phyloP scores from a whole-genome alignment of 1,284 basidiomycete species.

The Limonomyces culmigenus region DNA sequence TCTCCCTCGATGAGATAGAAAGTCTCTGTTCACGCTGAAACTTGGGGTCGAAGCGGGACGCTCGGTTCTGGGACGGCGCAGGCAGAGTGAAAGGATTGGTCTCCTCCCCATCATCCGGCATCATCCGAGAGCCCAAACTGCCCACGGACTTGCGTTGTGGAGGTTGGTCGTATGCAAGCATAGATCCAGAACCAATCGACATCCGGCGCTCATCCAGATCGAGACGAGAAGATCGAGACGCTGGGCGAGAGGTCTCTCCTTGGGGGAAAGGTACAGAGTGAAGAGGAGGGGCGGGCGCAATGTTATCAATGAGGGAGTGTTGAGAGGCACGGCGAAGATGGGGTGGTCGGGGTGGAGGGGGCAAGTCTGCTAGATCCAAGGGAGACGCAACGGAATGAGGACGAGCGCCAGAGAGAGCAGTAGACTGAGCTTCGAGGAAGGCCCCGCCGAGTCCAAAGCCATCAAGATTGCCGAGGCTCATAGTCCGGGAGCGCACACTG shows the following conservation, averaged over 20 bases:
- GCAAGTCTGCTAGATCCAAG: constrained; percentile 30
- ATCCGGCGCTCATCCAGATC: background rate
- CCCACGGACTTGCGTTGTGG: too few species aligned
- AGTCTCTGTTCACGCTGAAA: too few species aligned
- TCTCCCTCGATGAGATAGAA: too few species aligned
- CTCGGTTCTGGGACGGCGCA: constrained; percentile 36
- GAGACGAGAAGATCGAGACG: background rate
- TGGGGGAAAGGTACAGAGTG: constrained; percentile 47
- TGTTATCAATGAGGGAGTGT: constrained; percentile 29
- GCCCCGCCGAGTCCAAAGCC: constrained; percentile 29
- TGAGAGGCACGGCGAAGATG: constrained; percentile 26
- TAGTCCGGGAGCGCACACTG: constrained; percentile 25
- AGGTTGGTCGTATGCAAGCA: too few species aligned
- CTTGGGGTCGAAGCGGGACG: constrained; percentile 63
- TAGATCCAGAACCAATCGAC: too few species aligned
- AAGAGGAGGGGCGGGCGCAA: constrained; percentile 23
- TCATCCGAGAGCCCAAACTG: constrained; percentile 27
- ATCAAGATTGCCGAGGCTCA: constrained; percentile 46
- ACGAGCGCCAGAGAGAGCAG: constrained; percentile 16
- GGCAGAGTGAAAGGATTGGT: constrained; percentile 45
- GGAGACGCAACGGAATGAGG: constrained; percentile 37
- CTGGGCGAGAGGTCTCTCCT: constrained; percentile 26
- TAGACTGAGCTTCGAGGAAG: constrained; percentile 21
- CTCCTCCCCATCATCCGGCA: constrained; percentile 21
- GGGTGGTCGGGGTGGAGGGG: constrained; percentile 13